These are phyloP conservation scores for Penicillium argentinense DNA, from an alignment of 495 filamentous ascomycete genomes.

Conservation along the genomic window DNA sequence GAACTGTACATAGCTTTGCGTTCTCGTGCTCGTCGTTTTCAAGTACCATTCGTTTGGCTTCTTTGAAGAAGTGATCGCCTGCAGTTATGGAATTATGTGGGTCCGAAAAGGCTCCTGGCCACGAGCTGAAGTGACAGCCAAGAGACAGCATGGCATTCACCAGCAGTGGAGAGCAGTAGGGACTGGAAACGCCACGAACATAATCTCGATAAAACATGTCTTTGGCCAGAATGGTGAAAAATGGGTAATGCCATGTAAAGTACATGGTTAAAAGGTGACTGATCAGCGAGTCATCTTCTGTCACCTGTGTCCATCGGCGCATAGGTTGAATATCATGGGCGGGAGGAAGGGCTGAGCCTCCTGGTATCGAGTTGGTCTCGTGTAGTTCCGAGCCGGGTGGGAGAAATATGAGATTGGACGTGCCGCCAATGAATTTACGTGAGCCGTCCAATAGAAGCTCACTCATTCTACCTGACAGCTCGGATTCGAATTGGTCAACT, in stretches of 20 bases:
- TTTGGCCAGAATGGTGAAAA: slow-evolving; percentile 92
- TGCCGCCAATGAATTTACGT: slow-evolving; percentile 90
- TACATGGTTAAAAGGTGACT: slow-evolving; percentile 94
- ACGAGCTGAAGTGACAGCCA: slow-evolving; percentile 92
- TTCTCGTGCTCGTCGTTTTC: slow-evolving; percentile 94
- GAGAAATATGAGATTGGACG: slow-evolving; percentile 90
- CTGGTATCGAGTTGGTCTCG: slow-evolving; percentile 36
- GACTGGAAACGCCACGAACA: slow-evolving; percentile 57
- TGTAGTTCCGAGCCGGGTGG: slow-evolving; percentile 52
- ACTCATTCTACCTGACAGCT: slow-evolving; percentile 90
- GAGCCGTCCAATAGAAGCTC: slow-evolving; percentile 89
- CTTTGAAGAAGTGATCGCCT: slow-evolving; percentile 95
- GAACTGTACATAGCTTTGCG: slow-evolving; percentile 87
- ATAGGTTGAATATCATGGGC: slow-evolving; percentile 45
- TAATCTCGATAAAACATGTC: slow-evolving; percentile 88
- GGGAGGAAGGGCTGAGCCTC: slow-evolving; percentile 14
- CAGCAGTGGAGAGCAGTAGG: slow-evolving; percentile 84
- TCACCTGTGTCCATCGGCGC: slow-evolving; percentile 85
- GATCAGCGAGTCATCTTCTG: slow-evolving; percentile 73
- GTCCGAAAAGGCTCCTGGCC: slow-evolving; percentile 65
- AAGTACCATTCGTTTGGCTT: slow-evolving; percentile 85
- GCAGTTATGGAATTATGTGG: slow-evolving; percentile 77
- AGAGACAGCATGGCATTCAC: slow-evolving; percentile 97
- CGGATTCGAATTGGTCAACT: slow-evolving; percentile 72
- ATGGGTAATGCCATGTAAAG: slow-evolving; percentile 97